phyloP scores from a whole-genome alignment of 164 flowering plant species.

The Vitis rupestris region DNA sequence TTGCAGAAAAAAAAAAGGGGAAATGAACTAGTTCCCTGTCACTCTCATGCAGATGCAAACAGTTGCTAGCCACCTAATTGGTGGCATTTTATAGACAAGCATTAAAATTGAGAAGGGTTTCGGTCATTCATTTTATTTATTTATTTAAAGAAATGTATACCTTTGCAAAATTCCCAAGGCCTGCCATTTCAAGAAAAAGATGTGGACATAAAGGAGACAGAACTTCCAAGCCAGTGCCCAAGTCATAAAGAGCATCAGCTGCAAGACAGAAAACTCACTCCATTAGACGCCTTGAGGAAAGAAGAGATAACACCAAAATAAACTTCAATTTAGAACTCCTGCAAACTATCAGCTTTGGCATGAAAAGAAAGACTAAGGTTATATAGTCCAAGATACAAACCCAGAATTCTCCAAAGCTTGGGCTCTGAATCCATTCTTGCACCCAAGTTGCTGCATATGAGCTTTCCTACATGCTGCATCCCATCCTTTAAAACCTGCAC shows the following conservation, averaged over 20 bases:
- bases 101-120: neutral
- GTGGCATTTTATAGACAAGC: neutral
- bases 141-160: slow-evolving; percentile 27
- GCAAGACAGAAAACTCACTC: slow-evolving; percentile 29
- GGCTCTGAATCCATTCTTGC: slow-evolving; percentile 99
- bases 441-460: slow-evolving; percentile 93
- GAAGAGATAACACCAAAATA: neutral
- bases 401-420: slow-evolving; percentile 90
- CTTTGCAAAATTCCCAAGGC: slow-evolving; percentile 96
- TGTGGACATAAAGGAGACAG: slow-evolving; percentile 94
- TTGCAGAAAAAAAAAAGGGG: neutral
- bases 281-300: slow-evolving; percentile 4
- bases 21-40: neutral
- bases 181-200: slow-evolving; percentile 95
- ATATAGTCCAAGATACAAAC: slow-evolving; percentile 31
- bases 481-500: slow-evolving; percentile 88
- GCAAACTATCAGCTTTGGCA: neutral
- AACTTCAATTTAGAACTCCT: neutral
- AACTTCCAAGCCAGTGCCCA: slow-evolving; percentile 95
- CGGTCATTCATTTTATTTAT: no score
- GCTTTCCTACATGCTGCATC: slow-evolving; percentile 94
- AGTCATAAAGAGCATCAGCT: slow-evolving; percentile 96
- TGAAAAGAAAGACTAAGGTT: neutral
- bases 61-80: neutral
- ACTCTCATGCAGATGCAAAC: neutral